Evolutionary conservation across 2,329 filamentous ascomycete genomes (phyloP), one percentile per base, ranked within the genome.

Genomic region (Hypomyces rosellus): DNA sequence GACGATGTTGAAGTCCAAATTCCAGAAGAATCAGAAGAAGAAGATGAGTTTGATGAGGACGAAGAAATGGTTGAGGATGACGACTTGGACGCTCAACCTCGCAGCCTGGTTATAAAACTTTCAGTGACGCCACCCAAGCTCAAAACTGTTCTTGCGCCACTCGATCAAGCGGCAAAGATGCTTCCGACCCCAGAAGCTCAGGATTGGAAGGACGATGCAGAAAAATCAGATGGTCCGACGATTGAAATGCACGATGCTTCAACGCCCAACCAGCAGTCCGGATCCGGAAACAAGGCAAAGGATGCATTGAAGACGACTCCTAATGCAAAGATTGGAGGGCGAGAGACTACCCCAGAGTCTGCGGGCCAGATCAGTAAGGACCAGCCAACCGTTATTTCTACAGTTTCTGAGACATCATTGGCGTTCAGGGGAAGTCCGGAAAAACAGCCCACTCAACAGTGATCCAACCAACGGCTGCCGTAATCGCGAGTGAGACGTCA

Each of bases 101-200:
- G 75, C 58, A 88, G 82, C 57, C 75, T 92, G 38, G 77, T 96
- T 46, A 85, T 96, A 50, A 91, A 88, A 64, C 74, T 96, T 13
- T 75, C 77, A 6, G 68, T 84, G 18, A 74, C 74, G 38, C 60
- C 66, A 57, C 74, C 61, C 43, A 72, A 57, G 57, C 70, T 68
- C 49, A 63, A 59, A 48, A 66, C 58, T 15, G 65, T 60, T 4
- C 50, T 71, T 30, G 50, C 53, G 11, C 56, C 63, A 0, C 57
- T 52, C 38, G 48, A 51, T 34, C 58, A 59, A 52, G 59, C 51
- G 8, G 51, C 53, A 33, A 59, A 60, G 47, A 53, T 57, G 49
- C 43, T 62, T 18, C 59, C 59, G 15, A 56, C 55, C 14, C 51
- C 58, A 7, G 59, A 55, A 11, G 52, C 55, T 12, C 54, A 61